phyloP scores from a whole-genome alignment of 768 basidiomycete species.

The Mycena crocata region DNA sequence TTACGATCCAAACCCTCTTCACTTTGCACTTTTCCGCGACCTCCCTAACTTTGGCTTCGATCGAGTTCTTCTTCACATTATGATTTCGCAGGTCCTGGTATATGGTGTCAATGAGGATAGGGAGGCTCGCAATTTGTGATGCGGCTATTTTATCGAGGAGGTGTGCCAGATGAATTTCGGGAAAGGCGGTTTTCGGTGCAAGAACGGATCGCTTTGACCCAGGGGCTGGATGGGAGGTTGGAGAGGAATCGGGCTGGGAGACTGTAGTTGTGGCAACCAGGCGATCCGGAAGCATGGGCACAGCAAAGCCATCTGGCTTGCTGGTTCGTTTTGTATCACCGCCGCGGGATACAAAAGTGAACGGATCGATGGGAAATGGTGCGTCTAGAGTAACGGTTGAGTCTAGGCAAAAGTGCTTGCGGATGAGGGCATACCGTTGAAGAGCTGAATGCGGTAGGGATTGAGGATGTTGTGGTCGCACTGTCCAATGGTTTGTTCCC shows the following conservation, averaged over 20 bases:
- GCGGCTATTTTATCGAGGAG: constrained; percentile 73
- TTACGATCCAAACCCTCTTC: constrained; percentile 81
- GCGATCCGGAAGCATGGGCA: constrained; percentile 59
- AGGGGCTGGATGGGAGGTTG: constrained; percentile 28
- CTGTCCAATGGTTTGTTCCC: constrained; percentile 76
- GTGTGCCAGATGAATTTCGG: constrained; percentile 69
- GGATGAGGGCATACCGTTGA: constrained; percentile 75
- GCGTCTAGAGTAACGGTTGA: constrained; percentile 62
- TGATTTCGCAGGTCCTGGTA: constrained; percentile 75
- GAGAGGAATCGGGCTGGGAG: constrained; percentile 29
- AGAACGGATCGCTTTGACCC: constrained; percentile 37
- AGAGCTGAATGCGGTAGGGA: constrained; percentile 79
- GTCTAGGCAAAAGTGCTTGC: not conserved
- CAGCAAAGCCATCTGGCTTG: constrained; percentile 53
- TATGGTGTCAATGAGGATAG: constrained; percentile 77
- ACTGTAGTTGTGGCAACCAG: constrained; percentile 35
- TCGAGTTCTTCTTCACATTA: constrained; percentile 85
- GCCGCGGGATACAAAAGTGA: constrained; percentile 71
- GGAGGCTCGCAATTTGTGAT: constrained; percentile 71
- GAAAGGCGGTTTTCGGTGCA: constrained; percentile 71
- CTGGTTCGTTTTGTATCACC: constrained; percentile 51
- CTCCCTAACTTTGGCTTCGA: constrained; percentile 85
- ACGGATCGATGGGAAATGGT: constrained; percentile 80
- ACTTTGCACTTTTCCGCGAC: constrained; percentile 80
- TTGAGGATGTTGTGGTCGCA: constrained; percentile 79